Percentiles rank a stretch among this genome's conserved stretches.
These are phyloP conservation scores for Inga laurina DNA, from an alignment of 306 rosid species.

Conservation along the genomic window DNA sequence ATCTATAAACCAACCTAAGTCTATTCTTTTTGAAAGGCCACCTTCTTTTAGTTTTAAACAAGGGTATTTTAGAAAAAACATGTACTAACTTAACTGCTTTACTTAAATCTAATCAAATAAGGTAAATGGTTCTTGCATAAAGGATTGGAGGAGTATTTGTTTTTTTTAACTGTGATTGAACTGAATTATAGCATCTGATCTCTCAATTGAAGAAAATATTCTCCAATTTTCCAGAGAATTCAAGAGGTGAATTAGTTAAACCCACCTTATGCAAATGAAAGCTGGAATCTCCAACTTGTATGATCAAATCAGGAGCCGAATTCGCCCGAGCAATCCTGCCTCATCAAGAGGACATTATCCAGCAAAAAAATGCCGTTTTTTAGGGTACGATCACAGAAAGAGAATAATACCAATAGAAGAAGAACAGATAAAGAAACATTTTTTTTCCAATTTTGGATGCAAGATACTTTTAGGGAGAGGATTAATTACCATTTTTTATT, in stretches of 20 bases:
- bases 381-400: background rate
- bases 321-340: conserved; percentile 64
- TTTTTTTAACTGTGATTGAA: background rate
- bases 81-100: too few species aligned
- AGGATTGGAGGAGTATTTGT: background rate
- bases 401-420: background rate
- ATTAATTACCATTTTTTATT: conserved; percentile 64
- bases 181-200: background rate
- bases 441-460: background rate
- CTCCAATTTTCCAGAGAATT: background rate
- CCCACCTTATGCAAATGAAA: conserved; percentile 88
- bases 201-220: background rate
- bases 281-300: conserved; percentile 66
- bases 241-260: conserved; percentile 12
- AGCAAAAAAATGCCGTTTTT: background rate
- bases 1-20: too few species aligned
- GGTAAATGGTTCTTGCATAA: too few species aligned
- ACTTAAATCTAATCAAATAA: too few species aligned
- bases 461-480: background rate
- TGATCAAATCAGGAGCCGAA: conserved; percentile 52
- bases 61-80: too few species aligned
- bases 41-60: too few species aligned
- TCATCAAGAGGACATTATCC: background rate
- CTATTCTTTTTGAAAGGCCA: too few species aligned
- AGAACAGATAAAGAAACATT: background rate